Base-by-base conservation (phyloP, 164 flowering plant genomes). In the Aristolochia fimbriata region DNA sequence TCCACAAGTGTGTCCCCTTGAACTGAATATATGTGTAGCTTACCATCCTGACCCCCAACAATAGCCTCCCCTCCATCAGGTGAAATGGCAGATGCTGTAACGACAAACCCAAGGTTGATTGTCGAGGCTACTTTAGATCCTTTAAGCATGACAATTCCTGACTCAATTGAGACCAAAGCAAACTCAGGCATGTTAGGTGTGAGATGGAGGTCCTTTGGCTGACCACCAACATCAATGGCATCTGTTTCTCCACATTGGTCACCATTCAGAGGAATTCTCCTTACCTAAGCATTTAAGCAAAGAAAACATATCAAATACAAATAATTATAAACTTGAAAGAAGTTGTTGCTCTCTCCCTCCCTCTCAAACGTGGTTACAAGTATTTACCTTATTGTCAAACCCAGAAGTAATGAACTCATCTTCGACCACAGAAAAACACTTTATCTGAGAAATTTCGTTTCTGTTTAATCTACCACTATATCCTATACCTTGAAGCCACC, bases 61-160 rank as follows among this genome's bases (percentile, higher is more conserved):
- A 90, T 78, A 43, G 94, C 97, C 76, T 93, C 98, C 62, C 76
- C 80, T 67, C 97, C 98, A 77, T 93, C 91, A 47, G 94, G 92
- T 61, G 97, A 62, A 63, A 93, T 64, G 19, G 84, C 71, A 61
- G 81, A 82, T 67, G 98, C 97, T 27, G 88, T 77, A 58, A 84
- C 96, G 16, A 78, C 47, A 78, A 74, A 93, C 25, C 92, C 94
- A 65, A 93, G 84, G 67, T 81, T 73, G 55, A 78, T 72, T 37
- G 80, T 86, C 67, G 90, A 86, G 24, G 83, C 66, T 7, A 93
- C 72, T 73, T 79, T 83, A 60, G 81, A 51, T 30, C 89, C 94
- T 65, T 68, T 78, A 57, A 93, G 90, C 65, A 93, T 55, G 52
- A 81, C 83, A 72, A 88, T 86, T 63, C 96, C 96, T 13, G 92